Percentiles rank a stretch among this genome's conserved stretches.
Evolutionary conservation across 2,329 filamentous ascomycete species (phyloP).

Genomic region (Fusarium robinianum): DNA sequence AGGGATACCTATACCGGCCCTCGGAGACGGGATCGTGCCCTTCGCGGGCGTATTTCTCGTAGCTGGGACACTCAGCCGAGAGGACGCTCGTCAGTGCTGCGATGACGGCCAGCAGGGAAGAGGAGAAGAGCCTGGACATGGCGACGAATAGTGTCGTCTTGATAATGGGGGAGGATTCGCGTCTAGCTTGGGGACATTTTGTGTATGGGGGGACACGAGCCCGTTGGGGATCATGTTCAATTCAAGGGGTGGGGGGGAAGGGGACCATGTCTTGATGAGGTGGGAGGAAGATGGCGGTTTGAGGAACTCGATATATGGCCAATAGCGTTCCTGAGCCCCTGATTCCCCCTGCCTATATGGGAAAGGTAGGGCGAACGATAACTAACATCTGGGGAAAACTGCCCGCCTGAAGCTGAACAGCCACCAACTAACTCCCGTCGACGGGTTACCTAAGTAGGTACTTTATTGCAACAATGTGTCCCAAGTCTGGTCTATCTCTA

Average conservation of each 20-base stretch:
- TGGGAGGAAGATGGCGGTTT: conserved; percentile 9
- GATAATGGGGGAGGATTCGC: conserved; percentile 7
- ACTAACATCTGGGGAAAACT: too few relatives aligned
- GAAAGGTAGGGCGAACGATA: too few relatives aligned
- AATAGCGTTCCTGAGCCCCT: conserved; percentile 13
- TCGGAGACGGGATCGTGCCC: conserved; percentile 72
- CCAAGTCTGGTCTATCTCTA: too few relatives aligned
- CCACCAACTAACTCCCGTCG: too few relatives aligned
- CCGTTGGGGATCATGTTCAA: too few relatives aligned
- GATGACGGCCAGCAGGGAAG: conserved; percentile 21
- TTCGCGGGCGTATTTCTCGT: conserved; percentile 42
- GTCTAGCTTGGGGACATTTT: conserved; percentile 15
- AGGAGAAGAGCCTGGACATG: conserved; percentile 11
- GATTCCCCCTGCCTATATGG: too few relatives aligned
- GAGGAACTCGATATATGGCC: not conserved
- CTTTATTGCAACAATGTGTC: too few relatives aligned
- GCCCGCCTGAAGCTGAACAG: too few relatives aligned
- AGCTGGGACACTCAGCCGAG: conserved; percentile 42
- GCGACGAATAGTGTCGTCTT: conserved; percentile 8
- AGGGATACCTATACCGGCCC: conserved; percentile 78
- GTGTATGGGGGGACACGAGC: not conserved
- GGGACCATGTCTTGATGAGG: too few relatives aligned
- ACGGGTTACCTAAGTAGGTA: too few relatives aligned
- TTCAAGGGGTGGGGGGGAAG: too few relatives aligned
- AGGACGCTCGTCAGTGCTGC: too few relatives aligned